These are phyloP conservation scores for Lasiodiplodia citricola DNA, from an alignment of 2,329 filamentous ascomycete species.

Conservation along the genomic window DNA sequence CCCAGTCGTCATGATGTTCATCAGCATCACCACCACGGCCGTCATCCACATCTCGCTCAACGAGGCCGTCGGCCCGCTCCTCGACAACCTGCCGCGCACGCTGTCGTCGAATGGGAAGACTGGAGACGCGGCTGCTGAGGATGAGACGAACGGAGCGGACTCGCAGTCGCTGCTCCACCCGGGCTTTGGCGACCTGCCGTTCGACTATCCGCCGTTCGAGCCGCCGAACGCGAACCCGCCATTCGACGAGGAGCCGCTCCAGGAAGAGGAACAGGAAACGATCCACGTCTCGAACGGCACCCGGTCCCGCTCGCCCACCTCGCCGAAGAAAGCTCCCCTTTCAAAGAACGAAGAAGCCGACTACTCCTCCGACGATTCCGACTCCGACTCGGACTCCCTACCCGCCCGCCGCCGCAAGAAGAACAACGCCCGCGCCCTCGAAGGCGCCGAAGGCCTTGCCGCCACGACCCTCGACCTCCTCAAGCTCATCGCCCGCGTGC, in stretches of 20 bases:
- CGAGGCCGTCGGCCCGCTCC: conserved; percentile 79
- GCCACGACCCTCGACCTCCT: conserved; percentile 7
- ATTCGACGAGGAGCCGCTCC: background rate
- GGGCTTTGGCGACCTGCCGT: background rate
- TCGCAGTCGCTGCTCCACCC: background rate
- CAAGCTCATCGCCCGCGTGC: conserved; percentile 2
- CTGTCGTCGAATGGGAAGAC: conserved; percentile 80
- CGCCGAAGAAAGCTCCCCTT: background rate
- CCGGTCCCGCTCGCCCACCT: background rate
- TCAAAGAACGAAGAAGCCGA: background rate
- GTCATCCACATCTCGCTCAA: conserved; percentile 84
- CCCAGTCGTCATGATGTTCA: conserved; percentile 85
- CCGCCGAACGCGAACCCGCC: background rate
- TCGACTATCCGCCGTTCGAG: background rate
- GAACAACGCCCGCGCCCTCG: background rate
- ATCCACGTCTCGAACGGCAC: background rate
- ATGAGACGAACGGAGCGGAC: background rate
- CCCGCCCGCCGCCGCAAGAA: background rate
- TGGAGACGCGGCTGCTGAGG: conserved; percentile 66
- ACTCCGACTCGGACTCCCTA: background rate
- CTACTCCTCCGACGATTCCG: too few relatives aligned
- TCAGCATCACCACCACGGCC: conserved; percentile 71
- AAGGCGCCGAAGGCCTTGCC: conserved; percentile 15
- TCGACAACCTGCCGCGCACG: conserved; percentile 89
- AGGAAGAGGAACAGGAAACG: too few relatives aligned